phyloP scores from a whole-genome alignment of 768 basidiomycete genomes.

The Leucosporidium yakuticum region DNA sequence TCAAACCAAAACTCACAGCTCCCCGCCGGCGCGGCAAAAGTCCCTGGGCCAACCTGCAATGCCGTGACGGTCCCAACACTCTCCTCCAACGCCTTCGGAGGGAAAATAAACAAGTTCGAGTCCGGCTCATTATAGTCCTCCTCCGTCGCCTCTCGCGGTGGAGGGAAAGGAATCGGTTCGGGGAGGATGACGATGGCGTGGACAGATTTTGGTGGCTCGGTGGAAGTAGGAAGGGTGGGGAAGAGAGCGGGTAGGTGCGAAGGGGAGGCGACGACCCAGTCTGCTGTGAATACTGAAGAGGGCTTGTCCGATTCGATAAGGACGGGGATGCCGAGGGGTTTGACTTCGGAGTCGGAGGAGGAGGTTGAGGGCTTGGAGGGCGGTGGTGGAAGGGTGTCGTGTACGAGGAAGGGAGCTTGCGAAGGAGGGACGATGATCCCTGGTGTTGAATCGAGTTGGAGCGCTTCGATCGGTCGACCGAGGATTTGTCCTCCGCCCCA shows the following conservation, averaged over 20 bases:
- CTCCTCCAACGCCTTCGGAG: constrained; percentile 54
- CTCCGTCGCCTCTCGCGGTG: constrained; percentile 40
- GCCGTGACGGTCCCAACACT: constrained; percentile 53
- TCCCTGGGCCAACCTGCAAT: constrained; percentile 65
- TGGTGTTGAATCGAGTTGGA: background rate
- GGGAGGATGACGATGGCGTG: constrained; percentile 21
- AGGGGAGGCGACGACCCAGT: constrained; percentile 27
- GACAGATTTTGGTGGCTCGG: background rate
- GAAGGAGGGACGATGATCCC: constrained; percentile 13
- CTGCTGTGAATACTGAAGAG: constrained; percentile 20
- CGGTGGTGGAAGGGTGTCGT: background rate
- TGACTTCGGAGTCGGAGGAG: too few species aligned
- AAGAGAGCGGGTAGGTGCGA: constrained; percentile 14
- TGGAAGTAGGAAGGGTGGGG: constrained; percentile 4
- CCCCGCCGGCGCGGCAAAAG: constrained; percentile 65
- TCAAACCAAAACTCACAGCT: constrained; percentile 53
- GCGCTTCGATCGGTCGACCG: constrained; percentile 36
- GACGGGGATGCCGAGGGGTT: constrained; percentile 27
- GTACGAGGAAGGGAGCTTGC: constrained; percentile 10
- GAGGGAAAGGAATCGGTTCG: constrained; percentile 41
- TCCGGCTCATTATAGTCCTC: constrained; percentile 48
- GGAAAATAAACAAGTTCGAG: constrained; percentile 66
- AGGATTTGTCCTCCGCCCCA: constrained; percentile 49
- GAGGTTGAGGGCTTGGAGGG: background rate
- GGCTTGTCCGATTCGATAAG: constrained; percentile 9